Evolutionary conservation across 495 filamentous ascomycete genomes (phyloP), one percentile per base, ranked within the genome.

Genomic region (Penicillium desertorum): DNA sequence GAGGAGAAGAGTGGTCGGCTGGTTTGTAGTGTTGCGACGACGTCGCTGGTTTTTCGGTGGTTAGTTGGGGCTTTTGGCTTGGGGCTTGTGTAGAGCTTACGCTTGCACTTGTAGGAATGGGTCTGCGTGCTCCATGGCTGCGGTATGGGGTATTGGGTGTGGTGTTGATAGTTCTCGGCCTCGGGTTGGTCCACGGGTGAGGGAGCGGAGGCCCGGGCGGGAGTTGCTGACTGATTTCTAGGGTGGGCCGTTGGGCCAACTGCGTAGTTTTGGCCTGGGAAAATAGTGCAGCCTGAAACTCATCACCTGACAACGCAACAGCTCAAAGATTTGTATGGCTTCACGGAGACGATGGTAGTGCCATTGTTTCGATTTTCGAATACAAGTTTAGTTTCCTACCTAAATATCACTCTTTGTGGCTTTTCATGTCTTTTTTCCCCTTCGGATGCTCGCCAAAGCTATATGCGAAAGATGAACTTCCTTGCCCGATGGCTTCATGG

Each of bases 31-130:
- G 90, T 86, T 52, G 86, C 76, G 47, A 94, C 85, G 62, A 97
- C 90, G 71, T 98, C 95, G 69, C 90, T 95, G 57, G 41, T 53
- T 4, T 2, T 19, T 32, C 4, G 50, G 59, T 16, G 22, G 41
- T 58, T 62, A 57, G 25, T 69, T 54, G 55, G 51, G 36, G 0
- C 32, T 20, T 27, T n/a, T 3, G 36, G 1, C 12, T 22, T 50
- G 20, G 19, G 8, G 23, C 1, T n/a, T 32, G 12, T 29, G 41
- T 14, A 19, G 23, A 1, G 19, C 83, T 64, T 75, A 92, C 90
- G 88, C 83, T 77, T 96, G 92, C 64, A 95, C 92, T 72, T 95
- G 89, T 73, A 95, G 87, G 79, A 96, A 97, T 25, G 92, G 92
- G 65, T 97, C 92, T 68, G 86, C 77, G 69, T 90, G 81, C 61